Percentiles rank a stretch among this genome's conserved stretches.
Conservation (phyloP, 2,329 filamentous ascomycete species). For the Alternaria ventricosa region DNA sequence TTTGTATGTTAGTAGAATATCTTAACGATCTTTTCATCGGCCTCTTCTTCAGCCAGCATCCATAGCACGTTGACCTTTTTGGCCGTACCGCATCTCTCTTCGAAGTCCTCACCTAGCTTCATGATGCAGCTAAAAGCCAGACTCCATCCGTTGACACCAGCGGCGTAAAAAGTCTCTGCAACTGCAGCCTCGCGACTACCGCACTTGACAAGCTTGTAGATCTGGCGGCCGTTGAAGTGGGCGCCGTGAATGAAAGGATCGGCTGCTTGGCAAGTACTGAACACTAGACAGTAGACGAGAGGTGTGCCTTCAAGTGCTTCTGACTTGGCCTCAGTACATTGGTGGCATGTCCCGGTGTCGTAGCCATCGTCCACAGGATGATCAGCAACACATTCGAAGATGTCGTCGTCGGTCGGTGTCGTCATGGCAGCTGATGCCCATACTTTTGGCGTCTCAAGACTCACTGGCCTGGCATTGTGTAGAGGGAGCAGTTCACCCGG, state of each 20-base stretch:
- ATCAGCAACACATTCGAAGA: conserved; percentile 28
- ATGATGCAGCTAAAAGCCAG: conserved; percentile 42
- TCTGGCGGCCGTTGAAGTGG: conserved; percentile 25
- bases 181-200: conserved; percentile 42
- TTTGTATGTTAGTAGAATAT: conserved; percentile 36
- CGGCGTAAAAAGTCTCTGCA: conserved; percentile 37
- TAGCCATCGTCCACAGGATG: conserved; percentile 23
- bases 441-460: conserved; percentile 32
- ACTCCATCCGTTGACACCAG: conserved; percentile 40
- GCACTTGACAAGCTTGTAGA: conserved; percentile 42
- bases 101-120: conserved; percentile 30
- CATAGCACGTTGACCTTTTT: conserved; percentile 34
- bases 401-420: conserved; percentile 37
- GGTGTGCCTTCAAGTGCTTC: conserved; percentile 30
- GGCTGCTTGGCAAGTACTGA: conserved; percentile 32
- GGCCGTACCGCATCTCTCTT: conserved; percentile 21
- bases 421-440: conserved; percentile 41
- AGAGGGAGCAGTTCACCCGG: conserved; percentile 19
- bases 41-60: conserved; percentile 29
- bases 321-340: conserved; percentile 36
- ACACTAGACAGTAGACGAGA: conserved; percentile 36
- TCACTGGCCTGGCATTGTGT: conserved; percentile 22
- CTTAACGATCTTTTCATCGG: conserved; percentile 25
- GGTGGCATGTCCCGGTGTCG: conserved; percentile 23
- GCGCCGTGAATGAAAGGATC: conserved; percentile 17